phyloP scores from a whole-genome alignment of 2,329 filamentous ascomycete species.

The Tricladium varicosporioides region DNA sequence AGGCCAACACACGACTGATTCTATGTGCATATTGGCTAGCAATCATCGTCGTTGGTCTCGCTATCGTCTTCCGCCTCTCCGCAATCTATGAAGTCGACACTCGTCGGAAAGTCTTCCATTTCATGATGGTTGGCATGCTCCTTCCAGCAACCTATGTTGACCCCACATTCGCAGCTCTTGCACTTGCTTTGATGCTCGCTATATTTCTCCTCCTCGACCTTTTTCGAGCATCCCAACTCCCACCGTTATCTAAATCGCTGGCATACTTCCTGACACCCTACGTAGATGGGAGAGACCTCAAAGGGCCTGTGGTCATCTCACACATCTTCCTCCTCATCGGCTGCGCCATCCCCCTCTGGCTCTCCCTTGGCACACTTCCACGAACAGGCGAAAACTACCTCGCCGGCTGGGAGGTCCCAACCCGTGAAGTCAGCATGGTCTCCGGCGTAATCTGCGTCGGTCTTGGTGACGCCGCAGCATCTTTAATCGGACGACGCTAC shows the following conservation, averaged over 20 bases:
- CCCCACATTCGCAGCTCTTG: constrained; percentile 77
- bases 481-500: constrained; percentile 81
- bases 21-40: constrained; percentile 71
- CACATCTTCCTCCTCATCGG: constrained; percentile 92
- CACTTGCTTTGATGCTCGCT: constrained; percentile 74
- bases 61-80: constrained; percentile 72
- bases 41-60: constrained; percentile 69
- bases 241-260: constrained; percentile 82
- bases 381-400: constrained; percentile 56
- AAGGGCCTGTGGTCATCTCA: constrained; percentile 90
- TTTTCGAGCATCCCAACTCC: constrained; percentile 85
- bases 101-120: constrained; percentile 93
- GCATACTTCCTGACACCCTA: constrained; percentile 88
- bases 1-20: constrained; percentile 77
- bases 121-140: constrained; percentile 97
- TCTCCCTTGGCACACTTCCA: constrained; percentile 70
- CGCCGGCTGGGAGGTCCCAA: constrained; percentile 71
- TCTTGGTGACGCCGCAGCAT: constrained; percentile 90
- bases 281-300: constrained; percentile 88
- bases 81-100: constrained; percentile 89
- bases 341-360: constrained; percentile 92
- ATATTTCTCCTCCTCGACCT: constrained; percentile 88
- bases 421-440: constrained; percentile 83
- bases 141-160: constrained; percentile 84
- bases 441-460: constrained; percentile 92